phyloP scores from a whole-genome alignment of 495 filamentous ascomycete species.

The Penicillium parvum region DNA sequence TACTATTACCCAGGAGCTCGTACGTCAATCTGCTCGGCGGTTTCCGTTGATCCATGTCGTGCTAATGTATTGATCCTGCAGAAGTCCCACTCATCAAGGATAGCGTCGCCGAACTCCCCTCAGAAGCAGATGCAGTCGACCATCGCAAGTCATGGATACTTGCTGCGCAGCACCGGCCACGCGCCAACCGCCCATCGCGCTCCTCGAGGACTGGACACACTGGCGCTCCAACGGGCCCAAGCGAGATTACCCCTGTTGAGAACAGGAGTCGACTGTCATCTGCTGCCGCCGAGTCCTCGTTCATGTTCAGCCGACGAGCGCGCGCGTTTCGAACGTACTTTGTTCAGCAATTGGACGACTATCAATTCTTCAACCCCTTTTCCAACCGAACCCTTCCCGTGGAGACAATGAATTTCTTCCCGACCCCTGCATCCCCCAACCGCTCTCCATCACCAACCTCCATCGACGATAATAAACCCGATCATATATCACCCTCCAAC shows the following conservation, averaged over 20 bases:
- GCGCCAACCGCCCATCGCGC: slow-evolving; percentile 11
- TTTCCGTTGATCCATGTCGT: background rate
- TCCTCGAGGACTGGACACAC: slow-evolving; percentile 8
- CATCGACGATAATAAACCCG: slow-evolving; percentile 2
- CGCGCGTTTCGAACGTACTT: slow-evolving; percentile 35
- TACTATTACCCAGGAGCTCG: slow-evolving; percentile 22
- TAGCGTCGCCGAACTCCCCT: slow-evolving; percentile 5
- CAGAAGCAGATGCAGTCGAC: slow-evolving; percentile 8
- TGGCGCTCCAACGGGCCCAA: slow-evolving; percentile 4
- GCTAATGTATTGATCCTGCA: slow-evolving; percentile 4
- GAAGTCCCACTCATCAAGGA: slow-evolving; percentile 25
- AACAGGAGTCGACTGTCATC: slow-evolving; percentile 20
- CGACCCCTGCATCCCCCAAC: slow-evolving; percentile 15
- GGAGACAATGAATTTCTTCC: slow-evolving; percentile 6
- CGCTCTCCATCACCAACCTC: slow-evolving; percentile 13
- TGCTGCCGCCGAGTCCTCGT: slow-evolving; percentile 20
- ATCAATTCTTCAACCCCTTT: slow-evolving; percentile 23
- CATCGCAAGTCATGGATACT: slow-evolving; percentile 13
- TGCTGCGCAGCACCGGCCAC: slow-evolving; percentile 11
- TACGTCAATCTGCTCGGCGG: slow-evolving; percentile 16
- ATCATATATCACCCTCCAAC: background rate
- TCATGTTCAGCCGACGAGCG: slow-evolving; percentile 28
- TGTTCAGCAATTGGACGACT: slow-evolving; percentile 29
- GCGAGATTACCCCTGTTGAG: slow-evolving; percentile 18
- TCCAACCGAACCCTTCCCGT: slow-evolving; percentile 18